phyloP scores from a whole-genome alignment of 192 early-diverging fungal species.

The Entomortierella parvispora region DNA sequence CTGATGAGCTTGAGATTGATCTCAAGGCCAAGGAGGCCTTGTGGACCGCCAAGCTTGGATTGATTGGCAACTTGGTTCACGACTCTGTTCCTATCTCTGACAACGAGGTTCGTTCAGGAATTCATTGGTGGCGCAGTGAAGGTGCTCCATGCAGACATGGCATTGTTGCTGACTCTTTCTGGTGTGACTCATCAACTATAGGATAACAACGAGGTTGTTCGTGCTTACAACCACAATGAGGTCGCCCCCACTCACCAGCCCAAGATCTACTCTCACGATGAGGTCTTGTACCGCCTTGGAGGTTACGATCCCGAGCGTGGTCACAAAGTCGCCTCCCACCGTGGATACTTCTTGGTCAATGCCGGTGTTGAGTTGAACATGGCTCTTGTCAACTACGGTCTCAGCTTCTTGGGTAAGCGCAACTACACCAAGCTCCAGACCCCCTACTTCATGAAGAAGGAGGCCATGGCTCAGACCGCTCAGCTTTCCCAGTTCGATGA shows the following conservation, averaged over 20 bases:
- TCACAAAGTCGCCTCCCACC: slow-evolving; percentile 95
- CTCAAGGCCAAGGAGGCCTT: slow-evolving; percentile 81
- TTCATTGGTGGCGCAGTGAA: slow-evolving; percentile 9
- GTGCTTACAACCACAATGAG: slow-evolving; percentile 66
- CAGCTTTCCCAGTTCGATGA: slow-evolving; percentile 98
- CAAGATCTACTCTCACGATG: slow-evolving; percentile 86
- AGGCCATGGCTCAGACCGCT: slow-evolving; percentile 98
- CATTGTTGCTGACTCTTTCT: slow-evolving; percentile 5
- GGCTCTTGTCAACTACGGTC: slow-evolving; percentile 95
- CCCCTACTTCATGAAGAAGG: slow-evolving; percentile 98
- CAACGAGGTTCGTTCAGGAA: slow-evolving; percentile 69
- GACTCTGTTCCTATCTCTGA: slow-evolving; percentile 86
- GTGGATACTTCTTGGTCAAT: slow-evolving; percentile 97
- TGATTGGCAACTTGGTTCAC: slow-evolving; percentile 96
- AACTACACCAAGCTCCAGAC: slow-evolving; percentile 96
- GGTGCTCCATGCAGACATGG: slow-evolving; percentile 9
- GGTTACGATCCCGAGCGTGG: slow-evolving; percentile 92
- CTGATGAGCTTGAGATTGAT: slow-evolving; percentile 69
- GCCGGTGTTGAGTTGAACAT: slow-evolving; percentile 96
- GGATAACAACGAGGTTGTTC: slow-evolving; percentile 78
- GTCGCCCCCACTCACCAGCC: slow-evolving; percentile 69
- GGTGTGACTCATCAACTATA: slow-evolving; percentile 9
- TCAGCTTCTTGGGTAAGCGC: slow-evolving; percentile 85
- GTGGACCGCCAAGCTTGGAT: slow-evolving; percentile 69
- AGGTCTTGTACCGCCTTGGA: slow-evolving; percentile 90